A percentile compares a stretch with the other conserved stretches of the same genome.
phyloP scores from a whole-genome alignment of 306 rosid genomes.

The Echinosophora koreensis region DNA sequence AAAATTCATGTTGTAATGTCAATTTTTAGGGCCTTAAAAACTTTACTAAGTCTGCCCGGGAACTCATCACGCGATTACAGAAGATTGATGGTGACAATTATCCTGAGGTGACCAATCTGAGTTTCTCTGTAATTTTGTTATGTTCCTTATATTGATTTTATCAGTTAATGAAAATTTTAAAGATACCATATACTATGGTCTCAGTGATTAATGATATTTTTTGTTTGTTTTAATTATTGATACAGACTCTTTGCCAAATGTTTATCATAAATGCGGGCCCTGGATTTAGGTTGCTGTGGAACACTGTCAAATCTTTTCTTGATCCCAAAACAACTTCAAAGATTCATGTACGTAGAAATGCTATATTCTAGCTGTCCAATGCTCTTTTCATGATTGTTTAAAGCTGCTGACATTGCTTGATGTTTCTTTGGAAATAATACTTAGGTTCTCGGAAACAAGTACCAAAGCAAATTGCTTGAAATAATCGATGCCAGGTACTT shows the following conservation, averaged over 20 bases:
- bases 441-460: conserved; percentile 97
- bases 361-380: conserved; percentile 21
- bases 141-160: conserved; percentile 40
- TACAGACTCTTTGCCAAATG: conserved; percentile 96
- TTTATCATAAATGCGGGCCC: conserved; percentile 97
- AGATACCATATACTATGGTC: conserved; percentile 25
- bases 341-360: conserved; percentile 76
- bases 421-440: conserved; percentile 38
- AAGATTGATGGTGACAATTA: conserved; percentile 96
- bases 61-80: conserved; percentile 79
- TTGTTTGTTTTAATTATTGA: conserved; percentile 27
- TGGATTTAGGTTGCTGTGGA: conserved; percentile 95
- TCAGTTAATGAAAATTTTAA: conserved; percentile 14
- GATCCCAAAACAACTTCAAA: conserved; percentile 98
- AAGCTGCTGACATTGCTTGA: conserved; percentile 38
- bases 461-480: conserved; percentile 93
- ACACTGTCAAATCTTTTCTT: conserved; percentile 83
- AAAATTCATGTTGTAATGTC: conserved; percentile 39
- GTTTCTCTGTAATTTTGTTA: conserved; percentile 30
- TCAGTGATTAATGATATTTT: conserved; percentile 32
- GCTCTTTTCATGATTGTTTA: conserved; percentile 31
- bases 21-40: conserved; percentile 84
- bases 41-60: conserved; percentile 92
- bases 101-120: conserved; percentile 72
- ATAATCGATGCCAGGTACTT: conserved; percentile 87